A percentile compares a stretch with the other conserved stretches of the same genome.
Evolutionary conservation across 495 filamentous ascomycete species (phyloP).

Genomic region (Penicillium coffeae): DNA sequence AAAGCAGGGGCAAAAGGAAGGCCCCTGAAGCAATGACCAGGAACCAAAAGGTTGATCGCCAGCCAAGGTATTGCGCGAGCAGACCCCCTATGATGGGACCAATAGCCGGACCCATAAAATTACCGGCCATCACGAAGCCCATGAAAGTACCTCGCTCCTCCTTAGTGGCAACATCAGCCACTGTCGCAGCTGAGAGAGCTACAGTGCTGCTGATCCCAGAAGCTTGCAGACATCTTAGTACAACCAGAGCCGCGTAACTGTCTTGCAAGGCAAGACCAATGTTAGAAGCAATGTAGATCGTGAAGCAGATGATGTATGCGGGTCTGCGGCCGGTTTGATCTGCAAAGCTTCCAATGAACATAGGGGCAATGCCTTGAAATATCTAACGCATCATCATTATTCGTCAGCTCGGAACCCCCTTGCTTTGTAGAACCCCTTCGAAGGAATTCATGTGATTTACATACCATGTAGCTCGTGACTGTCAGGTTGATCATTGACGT

Average conservation of each 20-base stretch:
- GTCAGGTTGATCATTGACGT: conserved; percentile 41
- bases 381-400: conserved; percentile 26
- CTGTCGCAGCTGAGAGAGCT: conserved; percentile 36
- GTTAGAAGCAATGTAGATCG: conserved; percentile 43
- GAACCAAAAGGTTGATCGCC: conserved; percentile 74
- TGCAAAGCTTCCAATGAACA: conserved; percentile 44
- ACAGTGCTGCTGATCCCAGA: conserved; percentile 44
- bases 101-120: conserved; percentile 46
- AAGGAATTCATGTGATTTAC: not conserved
- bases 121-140: conserved; percentile 26
- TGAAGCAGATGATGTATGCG: conserved; percentile 39
- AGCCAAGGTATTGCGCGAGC: conserved; percentile 60
- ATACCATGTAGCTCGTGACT: conserved; percentile 42
- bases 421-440: not conserved
- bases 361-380: conserved; percentile 47
- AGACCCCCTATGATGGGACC: conserved; percentile 65
- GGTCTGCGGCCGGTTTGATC: conserved; percentile 46
- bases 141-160: conserved; percentile 47
- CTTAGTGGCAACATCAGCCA: conserved; percentile 39
- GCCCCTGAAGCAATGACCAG: conserved; percentile 54
- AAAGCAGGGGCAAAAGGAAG: conserved; percentile 22
- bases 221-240: conserved; percentile 48
- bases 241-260: conserved; percentile 43
- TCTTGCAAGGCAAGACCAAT: conserved; percentile 46
- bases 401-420: not conserved